Evolutionary conservation across 2,329 filamentous ascomycete species (phyloP).

Genomic region (Cordyceps tenuipes): DNA sequence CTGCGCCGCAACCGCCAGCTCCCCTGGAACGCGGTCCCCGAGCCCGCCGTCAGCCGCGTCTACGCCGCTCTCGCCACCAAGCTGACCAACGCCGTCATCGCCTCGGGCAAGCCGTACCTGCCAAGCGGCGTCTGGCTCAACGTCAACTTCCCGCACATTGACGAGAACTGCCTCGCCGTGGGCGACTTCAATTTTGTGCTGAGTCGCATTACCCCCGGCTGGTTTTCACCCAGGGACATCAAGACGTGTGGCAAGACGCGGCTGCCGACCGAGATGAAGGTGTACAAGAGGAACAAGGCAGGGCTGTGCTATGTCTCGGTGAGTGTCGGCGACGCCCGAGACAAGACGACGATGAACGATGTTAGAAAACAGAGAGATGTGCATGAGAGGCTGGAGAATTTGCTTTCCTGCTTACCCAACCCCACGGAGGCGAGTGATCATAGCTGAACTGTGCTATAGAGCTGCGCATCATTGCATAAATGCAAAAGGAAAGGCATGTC

Average conservation of each 20-base stretch:
- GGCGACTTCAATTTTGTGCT: conserved; percentile 50
- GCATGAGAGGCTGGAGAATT: conserved; percentile 23
- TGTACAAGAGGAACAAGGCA: conserved; percentile 30
- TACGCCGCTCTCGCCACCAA: conserved; percentile 56
- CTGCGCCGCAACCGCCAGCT: conserved; percentile 35
- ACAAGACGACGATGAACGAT: conserved; percentile 46
- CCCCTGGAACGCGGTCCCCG: conserved; percentile 45
- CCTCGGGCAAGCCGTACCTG: conserved; percentile 51
- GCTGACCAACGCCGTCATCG: conserved; percentile 45
- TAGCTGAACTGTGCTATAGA: too few relatives aligned
- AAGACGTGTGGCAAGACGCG: conserved; percentile 45
- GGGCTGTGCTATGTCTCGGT: conserved; percentile 53
- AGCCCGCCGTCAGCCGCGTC: conserved; percentile 45
- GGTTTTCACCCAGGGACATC: conserved; percentile 47
- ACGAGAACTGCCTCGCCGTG: conserved; percentile 39
- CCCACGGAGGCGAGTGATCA: too few relatives aligned
- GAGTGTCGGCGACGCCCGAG: conserved; percentile 50
- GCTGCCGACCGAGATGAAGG: conserved; percentile 50
- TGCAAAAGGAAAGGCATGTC: background rate
- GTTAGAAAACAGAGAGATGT: conserved; percentile 21
- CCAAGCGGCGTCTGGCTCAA: conserved; percentile 55
- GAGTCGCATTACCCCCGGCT: conserved; percentile 49
- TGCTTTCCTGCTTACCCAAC: conserved; percentile 21
- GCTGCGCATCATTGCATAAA: too few relatives aligned
- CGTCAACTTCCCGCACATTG: conserved; percentile 57